phyloP scores from a whole-genome alignment of 805 yeast species.

The Sungouiozyma intestinalis region DNA sequence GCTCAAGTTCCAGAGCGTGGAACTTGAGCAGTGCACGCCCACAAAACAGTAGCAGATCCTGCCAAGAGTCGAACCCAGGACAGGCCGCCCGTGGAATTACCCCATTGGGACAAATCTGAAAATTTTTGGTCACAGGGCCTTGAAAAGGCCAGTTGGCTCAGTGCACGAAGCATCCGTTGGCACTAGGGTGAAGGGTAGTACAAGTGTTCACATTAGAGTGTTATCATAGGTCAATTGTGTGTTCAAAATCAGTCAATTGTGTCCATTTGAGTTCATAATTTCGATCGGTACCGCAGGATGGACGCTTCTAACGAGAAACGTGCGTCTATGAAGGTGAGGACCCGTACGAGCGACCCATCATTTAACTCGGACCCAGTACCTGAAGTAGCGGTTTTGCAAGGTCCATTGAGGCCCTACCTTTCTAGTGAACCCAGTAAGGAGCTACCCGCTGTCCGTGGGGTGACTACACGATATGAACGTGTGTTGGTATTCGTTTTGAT shows the following conservation, averaged over 20 bases:
- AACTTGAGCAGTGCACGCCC: too few relatives aligned
- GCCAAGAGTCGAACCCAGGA: not conserved
- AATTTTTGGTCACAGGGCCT: not conserved
- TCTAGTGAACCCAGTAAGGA: slow-evolving; percentile 39
- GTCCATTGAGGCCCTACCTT: slow-evolving; percentile 44
- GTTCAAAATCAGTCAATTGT: not conserved
- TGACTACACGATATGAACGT: slow-evolving; percentile 32
- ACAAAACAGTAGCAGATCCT: not conserved
- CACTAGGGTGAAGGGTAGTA: too few relatives aligned
- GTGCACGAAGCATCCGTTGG: too few relatives aligned
- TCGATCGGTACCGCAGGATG: not conserved
- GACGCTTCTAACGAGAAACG: not conserved
- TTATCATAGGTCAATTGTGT: not conserved
- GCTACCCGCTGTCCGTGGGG: slow-evolving; percentile 33
- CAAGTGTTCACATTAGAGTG: too few relatives aligned
- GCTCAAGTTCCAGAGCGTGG: too few relatives aligned
- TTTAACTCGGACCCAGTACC: slow-evolving; percentile 29
- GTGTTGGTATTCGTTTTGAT: slow-evolving; percentile 34
- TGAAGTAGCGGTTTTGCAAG: slow-evolving; percentile 40
- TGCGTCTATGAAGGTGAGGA: not conserved
- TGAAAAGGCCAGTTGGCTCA: too few relatives aligned
- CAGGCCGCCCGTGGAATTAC: not conserved
- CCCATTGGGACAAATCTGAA: not conserved
- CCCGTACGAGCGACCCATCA: not conserved
- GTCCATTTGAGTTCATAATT: not conserved